Percentiles rank a stretch among this genome's conserved stretches.
phyloP scores from a whole-genome alignment of 345 rosid species.

The Populus deltoides region DNA sequence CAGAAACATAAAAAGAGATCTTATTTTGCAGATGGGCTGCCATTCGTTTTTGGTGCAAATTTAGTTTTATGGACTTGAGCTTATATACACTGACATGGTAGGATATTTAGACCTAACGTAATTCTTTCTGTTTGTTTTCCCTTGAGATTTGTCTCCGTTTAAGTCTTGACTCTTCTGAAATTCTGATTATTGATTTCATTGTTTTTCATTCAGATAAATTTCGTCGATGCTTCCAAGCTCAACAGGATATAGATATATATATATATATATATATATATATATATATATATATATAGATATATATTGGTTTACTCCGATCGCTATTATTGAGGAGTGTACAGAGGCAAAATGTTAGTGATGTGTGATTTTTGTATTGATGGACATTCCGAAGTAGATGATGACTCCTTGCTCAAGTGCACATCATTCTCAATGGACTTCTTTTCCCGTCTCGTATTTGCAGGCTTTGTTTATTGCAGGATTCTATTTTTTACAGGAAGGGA shows the following conservation, averaged over 20 bases:
- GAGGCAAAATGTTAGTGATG: not conserved
- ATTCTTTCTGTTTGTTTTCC: constrained; percentile 10
- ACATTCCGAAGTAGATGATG: not conserved
- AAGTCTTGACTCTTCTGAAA: not conserved
- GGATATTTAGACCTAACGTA: not conserved
- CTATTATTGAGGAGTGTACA: not conserved
- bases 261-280: too few species aligned
- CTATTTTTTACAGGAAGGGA: too few species aligned
- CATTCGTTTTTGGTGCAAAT: constrained; percentile 21
- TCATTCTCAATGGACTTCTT: not conserved
- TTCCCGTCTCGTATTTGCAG: not conserved
- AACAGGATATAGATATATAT: too few species aligned
- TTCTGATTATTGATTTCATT: not conserved
- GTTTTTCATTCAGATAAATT: not conserved
- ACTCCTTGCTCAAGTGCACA: not conserved
- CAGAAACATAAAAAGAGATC: constrained; percentile 27
- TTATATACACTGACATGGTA: not conserved
- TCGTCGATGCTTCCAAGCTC: constrained; percentile 3
- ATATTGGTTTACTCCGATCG: not conserved
- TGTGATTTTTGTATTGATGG: not conserved
- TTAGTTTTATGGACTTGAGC: not conserved
- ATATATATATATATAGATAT: too few species aligned
- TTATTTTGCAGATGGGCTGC: constrained; percentile 23
- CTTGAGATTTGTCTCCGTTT: not conserved
- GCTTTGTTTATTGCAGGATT: not conserved